Base-by-base conservation (phyloP, 108 stramenopile species). In the Cyclostephanos invisitatus region DNA sequence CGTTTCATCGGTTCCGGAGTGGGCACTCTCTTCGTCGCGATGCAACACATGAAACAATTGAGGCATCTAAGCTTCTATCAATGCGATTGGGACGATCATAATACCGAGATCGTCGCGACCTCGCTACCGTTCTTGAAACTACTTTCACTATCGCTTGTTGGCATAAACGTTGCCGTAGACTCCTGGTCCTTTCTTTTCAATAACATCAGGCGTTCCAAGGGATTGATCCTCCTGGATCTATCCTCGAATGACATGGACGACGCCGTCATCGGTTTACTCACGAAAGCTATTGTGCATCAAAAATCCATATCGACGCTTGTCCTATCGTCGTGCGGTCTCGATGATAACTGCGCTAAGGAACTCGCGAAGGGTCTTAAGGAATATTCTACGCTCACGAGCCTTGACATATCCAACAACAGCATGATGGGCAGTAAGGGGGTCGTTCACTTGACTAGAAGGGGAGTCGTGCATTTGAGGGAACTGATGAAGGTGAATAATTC, bases 311-410 rank as follows among this genome's bases (percentile, higher is more conserved):
- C 56, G 0, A 24, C 40, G 38, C 40, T 68, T 56, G 21, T 44
- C 24, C 25, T 68, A 68, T 68, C 67, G 17, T 42, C 38, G n/a
- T 68, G 67, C 46, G 55, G 40, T 42, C 44, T 68, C 12, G 67
- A 68, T 68, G 56, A 68, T 57, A 37, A n/a, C 18, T 68, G 56
- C 55, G 22, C 25, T 7, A 68, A 68, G 67, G 67, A 68, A 35
- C 55, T 68, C 3, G 27, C 67, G 20, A 44, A 28, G n/a, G 67
- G 67, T n/a, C 56, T 68, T 44, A 55, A 38, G 15, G 44, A 57
- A 14, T 44, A 68, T 57, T 40, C 55, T 0, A 7, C 67, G 5
- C n/a, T 68, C 20, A 58, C 67, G 24, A 68, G 42, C 15, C 42
- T 68, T 27, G 55, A 68, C 18, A 7, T 68, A 2, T 68, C 67